Evolutionary conservation across 345 rosid species (phyloP).

Genomic region (Aquilaria sinensis): DNA sequence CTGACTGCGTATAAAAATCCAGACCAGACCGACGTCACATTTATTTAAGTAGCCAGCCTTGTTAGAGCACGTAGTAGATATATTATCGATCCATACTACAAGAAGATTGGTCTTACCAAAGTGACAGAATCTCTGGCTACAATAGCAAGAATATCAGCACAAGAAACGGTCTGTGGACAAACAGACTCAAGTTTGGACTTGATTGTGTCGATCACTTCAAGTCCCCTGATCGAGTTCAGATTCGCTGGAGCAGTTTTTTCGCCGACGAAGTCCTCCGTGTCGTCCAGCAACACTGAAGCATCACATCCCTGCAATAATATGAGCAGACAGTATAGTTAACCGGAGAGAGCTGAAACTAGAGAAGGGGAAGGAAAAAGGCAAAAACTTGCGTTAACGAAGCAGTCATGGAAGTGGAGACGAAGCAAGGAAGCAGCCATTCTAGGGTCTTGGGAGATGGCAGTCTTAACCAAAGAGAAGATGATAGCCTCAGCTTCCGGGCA

Average conservation of each 20-base stretch:
- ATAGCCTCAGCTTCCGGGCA: conserved; percentile 69
- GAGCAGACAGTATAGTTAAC: neutral
- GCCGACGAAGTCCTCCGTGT: conserved; percentile 44
- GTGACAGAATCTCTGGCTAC: conserved; percentile 76
- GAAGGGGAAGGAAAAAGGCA: neutral
- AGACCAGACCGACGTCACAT: neutral
- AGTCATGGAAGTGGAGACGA: conserved; percentile 80
- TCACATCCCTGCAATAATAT: conserved; percentile 64
- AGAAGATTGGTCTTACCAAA: conserved; percentile 29
- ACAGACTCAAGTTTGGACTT: conserved; percentile 61
- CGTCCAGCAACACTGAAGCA: conserved; percentile 77
- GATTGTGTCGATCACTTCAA: conserved; percentile 67
- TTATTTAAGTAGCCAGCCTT: neutral
- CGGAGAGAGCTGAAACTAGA: neutral
- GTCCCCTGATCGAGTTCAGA: conserved; percentile 76
- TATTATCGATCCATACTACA: neutral
- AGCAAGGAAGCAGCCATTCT: conserved; percentile 78
- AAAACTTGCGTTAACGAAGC: conserved; percentile 66
- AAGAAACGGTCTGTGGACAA: conserved; percentile 76
- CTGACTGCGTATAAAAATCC: conserved; percentile 39
- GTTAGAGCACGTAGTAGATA: neutral
- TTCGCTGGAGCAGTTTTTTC: conserved; percentile 84
- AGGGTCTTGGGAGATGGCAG: conserved; percentile 51
- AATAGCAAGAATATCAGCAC: conserved; percentile 82
- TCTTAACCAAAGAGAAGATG: conserved; percentile 54